Percentiles rank a stretch among this genome's conserved stretches.
phyloP scores from a whole-genome alignment of 352 stramenopile species.

The Paralagenidium karlingii region DNA sequence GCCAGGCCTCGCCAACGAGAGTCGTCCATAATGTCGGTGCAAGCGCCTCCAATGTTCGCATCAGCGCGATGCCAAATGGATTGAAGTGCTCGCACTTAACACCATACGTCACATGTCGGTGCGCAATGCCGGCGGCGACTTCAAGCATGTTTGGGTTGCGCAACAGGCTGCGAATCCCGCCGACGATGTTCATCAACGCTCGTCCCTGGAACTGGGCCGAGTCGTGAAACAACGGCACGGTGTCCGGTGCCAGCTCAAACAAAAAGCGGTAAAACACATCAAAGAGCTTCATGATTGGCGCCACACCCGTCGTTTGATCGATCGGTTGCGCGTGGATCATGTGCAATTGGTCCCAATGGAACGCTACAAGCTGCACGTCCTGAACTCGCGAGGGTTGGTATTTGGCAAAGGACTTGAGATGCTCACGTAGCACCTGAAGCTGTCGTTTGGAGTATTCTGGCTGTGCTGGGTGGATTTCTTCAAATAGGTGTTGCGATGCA shows the following conservation, averaged over 20 bases:
- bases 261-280: conserved; percentile 28
- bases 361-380: conserved; percentile 8
- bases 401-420: conserved; percentile 13
- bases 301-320: too few species aligned
- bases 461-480: too few species aligned
- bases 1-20: conserved; percentile 12
- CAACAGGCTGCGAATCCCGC: conserved; percentile 19
- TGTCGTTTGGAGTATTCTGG: too few species aligned
- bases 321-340: too few species aligned
- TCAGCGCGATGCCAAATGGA: conserved; percentile 12
- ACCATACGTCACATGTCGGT: conserved; percentile 24
- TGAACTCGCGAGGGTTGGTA: conserved; percentile 10
- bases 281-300: conserved; percentile 31
- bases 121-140: conserved; percentile 10
- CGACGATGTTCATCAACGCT: conserved; percentile 21
- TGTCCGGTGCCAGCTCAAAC: conserved; percentile 17
- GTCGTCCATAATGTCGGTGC: conserved; percentile 14
- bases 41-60: conserved; percentile 13
- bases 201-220: conserved; percentile 27
- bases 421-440: conserved; percentile 9
- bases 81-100: conserved; percentile 25
- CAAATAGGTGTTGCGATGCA: too few species aligned
- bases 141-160: conserved; percentile 16
- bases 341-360: conserved; percentile 16
- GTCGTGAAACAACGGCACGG: conserved; percentile 22